phyloP scores from a whole-genome alignment of 1,284 basidiomycete species.

The Trichosporon sp. region DNA sequence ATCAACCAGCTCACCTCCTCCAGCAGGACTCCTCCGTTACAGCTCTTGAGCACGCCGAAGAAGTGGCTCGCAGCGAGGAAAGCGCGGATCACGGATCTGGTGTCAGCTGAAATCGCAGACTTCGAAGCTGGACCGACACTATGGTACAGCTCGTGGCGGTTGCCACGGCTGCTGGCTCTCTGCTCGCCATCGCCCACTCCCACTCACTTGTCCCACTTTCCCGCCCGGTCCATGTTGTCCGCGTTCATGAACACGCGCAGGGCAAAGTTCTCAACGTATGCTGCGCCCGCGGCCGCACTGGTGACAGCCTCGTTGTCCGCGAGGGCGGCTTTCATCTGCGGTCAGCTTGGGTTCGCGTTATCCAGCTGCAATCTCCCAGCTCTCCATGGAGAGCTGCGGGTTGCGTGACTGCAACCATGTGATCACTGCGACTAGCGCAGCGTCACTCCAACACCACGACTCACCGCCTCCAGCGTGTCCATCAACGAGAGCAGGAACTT shows the following conservation, averaged over 20 bases:
- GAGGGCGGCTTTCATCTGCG: constrained; percentile 71
- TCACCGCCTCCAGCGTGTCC: constrained; percentile 70
- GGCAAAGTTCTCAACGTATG: constrained; percentile 93
- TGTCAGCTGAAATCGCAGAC: neutral
- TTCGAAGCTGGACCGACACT: too few species aligned
- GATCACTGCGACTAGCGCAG: neutral
- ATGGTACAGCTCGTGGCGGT: too few species aligned
- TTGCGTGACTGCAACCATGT: neutral
- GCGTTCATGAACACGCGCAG: constrained; percentile 81
- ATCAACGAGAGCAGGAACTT: constrained; percentile 74
- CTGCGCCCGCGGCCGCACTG: constrained; percentile 76
- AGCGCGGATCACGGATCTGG: constrained; percentile 52
- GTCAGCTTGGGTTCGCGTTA: neutral
- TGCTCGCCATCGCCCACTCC: neutral
- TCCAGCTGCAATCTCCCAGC: too few species aligned
- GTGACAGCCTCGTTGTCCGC: constrained; percentile 78
- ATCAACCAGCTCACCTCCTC: constrained; percentile 47
- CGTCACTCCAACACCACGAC: constrained; percentile 30
- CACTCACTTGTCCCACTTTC: constrained; percentile 69
- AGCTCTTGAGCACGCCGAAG: constrained; percentile 55
- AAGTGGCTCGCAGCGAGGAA: constrained; percentile 57
- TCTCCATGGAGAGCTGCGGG: too few species aligned
- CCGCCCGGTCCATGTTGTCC: constrained; percentile 78
- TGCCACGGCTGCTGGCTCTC: too few species aligned
- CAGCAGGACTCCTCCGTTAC: constrained; percentile 52